Conservation (phyloP, 768 basidiomycete genomes). For the Clathrus columnatus region DNA sequence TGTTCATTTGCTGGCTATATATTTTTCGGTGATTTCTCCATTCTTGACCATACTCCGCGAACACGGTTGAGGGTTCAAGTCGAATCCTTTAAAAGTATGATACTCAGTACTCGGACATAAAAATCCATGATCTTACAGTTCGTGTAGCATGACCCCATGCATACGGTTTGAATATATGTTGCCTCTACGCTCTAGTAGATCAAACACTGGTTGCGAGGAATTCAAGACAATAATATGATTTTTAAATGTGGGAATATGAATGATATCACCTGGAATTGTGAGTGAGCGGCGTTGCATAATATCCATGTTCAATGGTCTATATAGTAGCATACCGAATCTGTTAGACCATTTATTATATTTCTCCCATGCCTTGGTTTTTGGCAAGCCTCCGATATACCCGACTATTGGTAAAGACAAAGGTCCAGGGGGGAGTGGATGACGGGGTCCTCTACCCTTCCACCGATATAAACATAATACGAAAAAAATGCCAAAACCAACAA, state of each 20-base stretch:
- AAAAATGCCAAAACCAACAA: too few relatives aligned
- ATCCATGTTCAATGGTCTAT: too few relatives aligned
- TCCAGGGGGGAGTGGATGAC: constrained; percentile 9
- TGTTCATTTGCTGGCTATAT: constrained; percentile 35
- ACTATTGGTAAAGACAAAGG: constrained; percentile 1
- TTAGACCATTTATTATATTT: constrained; percentile 2
- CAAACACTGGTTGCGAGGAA: constrained; percentile 30
- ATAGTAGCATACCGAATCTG: constrained; percentile 10
- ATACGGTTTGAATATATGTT: constrained; percentile 42
- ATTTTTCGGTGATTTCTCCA: constrained; percentile 28
- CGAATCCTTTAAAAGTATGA: neutral
- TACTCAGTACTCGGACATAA: neutral
- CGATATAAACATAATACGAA: too few relatives aligned
- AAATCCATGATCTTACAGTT: constrained; percentile 20
- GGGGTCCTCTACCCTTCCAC: too few relatives aligned
- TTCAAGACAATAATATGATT: constrained; percentile 42
- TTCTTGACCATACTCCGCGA: neutral
- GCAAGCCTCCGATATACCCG: constrained; percentile 5
- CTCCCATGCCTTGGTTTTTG: constrained; percentile 6
- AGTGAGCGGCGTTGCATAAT: neutral
- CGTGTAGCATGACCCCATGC: constrained; percentile 40
- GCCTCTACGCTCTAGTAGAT: constrained; percentile 40
- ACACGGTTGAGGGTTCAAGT: neutral
- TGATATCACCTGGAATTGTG: constrained; percentile 14
- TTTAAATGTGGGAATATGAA: constrained; percentile 26